Conservation (phyloP, 805 yeast species). For the Yarrowia osloensis region DNA sequence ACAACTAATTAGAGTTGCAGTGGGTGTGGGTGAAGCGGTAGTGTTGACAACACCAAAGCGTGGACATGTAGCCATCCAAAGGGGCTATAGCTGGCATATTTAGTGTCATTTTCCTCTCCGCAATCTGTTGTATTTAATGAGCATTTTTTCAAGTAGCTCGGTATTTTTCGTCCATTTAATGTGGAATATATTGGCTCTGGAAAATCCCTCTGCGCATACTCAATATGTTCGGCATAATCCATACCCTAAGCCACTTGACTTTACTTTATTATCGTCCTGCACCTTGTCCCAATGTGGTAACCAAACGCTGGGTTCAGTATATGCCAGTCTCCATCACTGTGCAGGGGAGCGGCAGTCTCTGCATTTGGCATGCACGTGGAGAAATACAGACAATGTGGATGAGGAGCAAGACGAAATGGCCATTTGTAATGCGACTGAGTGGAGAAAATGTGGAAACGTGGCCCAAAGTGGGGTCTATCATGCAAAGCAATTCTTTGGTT, state of each 20-base stretch:
- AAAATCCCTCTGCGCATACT: not conserved
- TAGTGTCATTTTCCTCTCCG: not conserved
- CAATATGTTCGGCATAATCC: not conserved
- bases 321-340: conserved; percentile 14
- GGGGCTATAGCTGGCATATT: not conserved
- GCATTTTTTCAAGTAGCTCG: not conserved
- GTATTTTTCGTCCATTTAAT: not conserved
- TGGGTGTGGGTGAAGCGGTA: not conserved
- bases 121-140: not conserved
- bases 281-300: conserved; percentile 10
- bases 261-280: not conserved
- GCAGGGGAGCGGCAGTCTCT: not conserved
- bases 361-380: not conserved
- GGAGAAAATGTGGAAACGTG: no score
- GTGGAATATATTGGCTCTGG: not conserved
- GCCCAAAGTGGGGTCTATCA: no score
- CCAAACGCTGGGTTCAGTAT: conserved; percentile 24
- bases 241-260: not conserved
- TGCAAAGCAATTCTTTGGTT: no score
- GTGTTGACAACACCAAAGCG: not conserved
- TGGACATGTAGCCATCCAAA: not conserved
- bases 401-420: not conserved
- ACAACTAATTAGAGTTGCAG: not conserved
- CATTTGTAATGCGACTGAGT: not conserved
- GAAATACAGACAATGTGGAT: not conserved